Evolutionary conservation across 345 rosid species (phyloP).

Genomic region (Linum lewisii): DNA sequence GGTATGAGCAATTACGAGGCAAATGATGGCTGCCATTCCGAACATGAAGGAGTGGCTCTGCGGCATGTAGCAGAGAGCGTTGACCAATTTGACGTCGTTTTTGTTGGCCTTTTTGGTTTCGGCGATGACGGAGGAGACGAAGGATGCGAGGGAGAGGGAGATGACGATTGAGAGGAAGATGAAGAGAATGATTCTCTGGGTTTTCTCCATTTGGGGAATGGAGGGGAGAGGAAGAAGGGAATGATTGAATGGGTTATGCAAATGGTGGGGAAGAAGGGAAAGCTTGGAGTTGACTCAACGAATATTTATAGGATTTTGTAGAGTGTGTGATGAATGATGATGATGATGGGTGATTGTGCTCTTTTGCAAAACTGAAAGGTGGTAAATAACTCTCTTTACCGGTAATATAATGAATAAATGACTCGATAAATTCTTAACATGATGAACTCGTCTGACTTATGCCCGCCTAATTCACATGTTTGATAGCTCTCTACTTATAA

Average conservation of each 20-base stretch:
- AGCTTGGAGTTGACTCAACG: constrained; percentile 26
- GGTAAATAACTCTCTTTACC: too few species aligned
- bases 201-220: constrained; percentile 25
- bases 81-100: constrained; percentile 53
- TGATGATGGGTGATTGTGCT: too few species aligned
- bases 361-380: background rate
- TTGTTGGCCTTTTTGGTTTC: constrained; percentile 55
- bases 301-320: background rate
- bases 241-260: background rate
- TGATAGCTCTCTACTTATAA: too few species aligned
- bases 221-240: background rate
- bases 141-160: constrained; percentile 42
- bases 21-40: constrained; percentile 45
- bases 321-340: too few species aligned
- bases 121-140: constrained; percentile 47
- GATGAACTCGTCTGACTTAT: too few species aligned
- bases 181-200: constrained; percentile 12
- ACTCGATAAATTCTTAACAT: too few species aligned
- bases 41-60: constrained; percentile 35
- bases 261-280: background rate
- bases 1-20: constrained; percentile 41
- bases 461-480: too few species aligned
- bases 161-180: constrained; percentile 13
- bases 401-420: too few species aligned
- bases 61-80: constrained; percentile 46